Base-by-base conservation (phyloP, 345 rosid species). In the Euphorbia peplus region DNA sequence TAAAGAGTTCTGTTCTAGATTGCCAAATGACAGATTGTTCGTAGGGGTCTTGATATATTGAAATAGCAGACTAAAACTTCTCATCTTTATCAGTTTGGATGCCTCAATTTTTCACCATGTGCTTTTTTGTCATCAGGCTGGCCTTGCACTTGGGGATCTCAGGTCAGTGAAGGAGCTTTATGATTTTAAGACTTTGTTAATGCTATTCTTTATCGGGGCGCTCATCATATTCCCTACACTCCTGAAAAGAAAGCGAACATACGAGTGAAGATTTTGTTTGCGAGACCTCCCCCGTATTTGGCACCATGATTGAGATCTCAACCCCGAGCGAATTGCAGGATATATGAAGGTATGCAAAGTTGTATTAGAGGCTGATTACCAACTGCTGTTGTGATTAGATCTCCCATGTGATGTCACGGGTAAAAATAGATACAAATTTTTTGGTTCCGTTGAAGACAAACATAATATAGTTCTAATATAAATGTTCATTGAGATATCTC, bases 111-210 rank as follows among this genome's bases (percentile, higher is more conserved):
- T 14, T 46, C n/a, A 46, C 18, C 51, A 14, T 46, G 51, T 32
- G 3, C 39, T 19, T 24, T 67, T 4, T 55, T 7, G 18, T 73
- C 28, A 68, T 66, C 71, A 91, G 97, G 97, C 93, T 57, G 97
- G 97, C 5, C 93, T 89, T 24, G 96, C 90, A 13, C 87, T 91
- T 42, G 96, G 93, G 56, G 96, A 89, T 76, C 93, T 91, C 60
- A 82, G 82, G 78, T 91, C 93, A 32, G 83, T 91, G 30, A 91
- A 84, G 84, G 96, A 89, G 70, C 82, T 91, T 7, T 91, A 91
- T 26, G 96, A 91, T 83, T 89, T 83, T 70, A 91, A 86, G 78
- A 91, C 97, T 7, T 59, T 87, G 76, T 76, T 81, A 0, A 83
- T 89, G 76, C 91, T 91, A 54, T 91, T 91, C 82, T 88, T 89